Base-by-base conservation (phyloP, 805 yeast genomes). In the Zygotorulaspora florentina region DNA sequence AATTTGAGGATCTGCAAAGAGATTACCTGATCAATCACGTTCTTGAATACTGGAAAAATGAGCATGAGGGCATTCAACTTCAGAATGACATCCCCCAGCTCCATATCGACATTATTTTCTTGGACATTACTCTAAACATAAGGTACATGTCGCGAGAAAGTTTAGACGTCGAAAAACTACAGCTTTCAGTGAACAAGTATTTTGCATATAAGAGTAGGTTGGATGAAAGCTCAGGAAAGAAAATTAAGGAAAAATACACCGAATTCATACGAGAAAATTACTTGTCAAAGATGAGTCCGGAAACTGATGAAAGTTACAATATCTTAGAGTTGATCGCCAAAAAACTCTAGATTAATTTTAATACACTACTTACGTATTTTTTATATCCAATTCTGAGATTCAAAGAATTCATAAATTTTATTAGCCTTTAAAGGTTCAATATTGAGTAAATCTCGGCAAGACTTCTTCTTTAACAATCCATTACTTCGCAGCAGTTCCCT, bases 351-450 rank as follows among this genome's bases (percentile, higher is more conserved):
- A 35, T 37, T 39, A 9, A 36, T 17, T 26, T 29, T 23, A 35
- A 31, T 27, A 41, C 43, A 35, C 37, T 29, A 17, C 34, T 20
- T 47, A 29, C 42, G 39, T 31, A 25, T 30, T 36, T 42, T 16
- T 52, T 56, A 70, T 39, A 80, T 64, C 99, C 99, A 93, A 47
- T 87, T 86, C 75, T 93, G 96, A 48, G 82, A 80, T 49, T 85
- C 87, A 65, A 93, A 93, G 61, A 93, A 93, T 61, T 93, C 98
- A 66, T 86, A 93, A 41, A 93, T 85, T 63, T 84, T 81, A 20
- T 87, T 82, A 2, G 96, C 87, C 64, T 91, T 93, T 53, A 79
- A 76, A 12, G 89, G 85, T 61, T 93, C 99, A 44, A 93, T 81
- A 58, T 87, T 85, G 50, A 87, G 69, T 46, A 88, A 69, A 47